A percentile compares a stretch with the other conserved stretches of the same genome.
phyloP scores from a whole-genome alignment of 2,329 filamentous ascomycete species.

The Sporothrix brasiliensis region DNA sequence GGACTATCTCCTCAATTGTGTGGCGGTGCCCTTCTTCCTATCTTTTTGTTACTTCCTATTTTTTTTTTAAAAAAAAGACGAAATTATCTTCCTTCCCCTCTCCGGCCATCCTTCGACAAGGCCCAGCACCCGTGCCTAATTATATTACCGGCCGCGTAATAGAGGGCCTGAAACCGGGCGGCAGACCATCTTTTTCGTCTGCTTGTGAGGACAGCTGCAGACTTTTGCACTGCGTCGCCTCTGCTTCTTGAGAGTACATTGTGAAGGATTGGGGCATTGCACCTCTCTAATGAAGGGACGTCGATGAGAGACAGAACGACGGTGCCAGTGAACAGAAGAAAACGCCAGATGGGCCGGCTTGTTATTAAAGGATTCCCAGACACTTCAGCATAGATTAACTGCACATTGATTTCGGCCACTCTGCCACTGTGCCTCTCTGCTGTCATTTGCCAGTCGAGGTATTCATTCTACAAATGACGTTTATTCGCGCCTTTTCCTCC shows the following conservation, averaged over 20 bases:
- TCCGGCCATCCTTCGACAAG: not conserved
- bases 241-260: not conserved
- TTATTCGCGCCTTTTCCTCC: not conserved
- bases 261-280: constrained; percentile 14
- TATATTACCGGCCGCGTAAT: constrained; percentile 18
- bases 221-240: no score
- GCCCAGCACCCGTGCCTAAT: constrained; percentile 1
- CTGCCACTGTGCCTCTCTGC: constrained; percentile 4
- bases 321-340: not conserved
- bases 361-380: constrained; percentile 11
- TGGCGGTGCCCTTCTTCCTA: not conserved
- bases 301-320: not conserved
- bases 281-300: constrained; percentile 4
- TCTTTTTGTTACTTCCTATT: not conserved
- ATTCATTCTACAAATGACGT: not conserved
- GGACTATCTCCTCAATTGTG: not conserved
- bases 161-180: constrained; percentile 5
- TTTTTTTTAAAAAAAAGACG: not conserved
- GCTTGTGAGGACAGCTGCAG: not conserved
- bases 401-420: not conserved
- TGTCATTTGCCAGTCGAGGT: not conserved
- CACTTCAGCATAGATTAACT: constrained; percentile 9
- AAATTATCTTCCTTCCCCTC: no score
- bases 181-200: not conserved
- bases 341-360: not conserved